Percentiles rank a stretch among this genome's conserved stretches.
Conservation (phyloP, 2,329 filamentous ascomycete species). For the Calonectria hongkongensis region DNA sequence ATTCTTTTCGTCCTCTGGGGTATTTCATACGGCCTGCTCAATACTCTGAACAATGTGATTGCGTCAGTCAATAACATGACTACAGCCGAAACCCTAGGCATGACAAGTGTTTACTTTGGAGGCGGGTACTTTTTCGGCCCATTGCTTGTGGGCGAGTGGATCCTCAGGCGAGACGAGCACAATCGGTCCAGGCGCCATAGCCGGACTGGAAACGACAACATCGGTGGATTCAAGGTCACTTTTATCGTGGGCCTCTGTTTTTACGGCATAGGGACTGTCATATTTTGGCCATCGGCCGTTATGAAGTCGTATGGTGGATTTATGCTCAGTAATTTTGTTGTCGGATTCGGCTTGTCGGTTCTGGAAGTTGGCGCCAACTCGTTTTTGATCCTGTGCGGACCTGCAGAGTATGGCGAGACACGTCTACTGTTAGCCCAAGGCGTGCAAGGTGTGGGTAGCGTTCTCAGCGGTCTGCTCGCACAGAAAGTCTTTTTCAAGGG, state of each 20-base stretch:
- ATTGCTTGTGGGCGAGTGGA: constrained; percentile 80
- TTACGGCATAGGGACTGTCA: constrained; percentile 85
- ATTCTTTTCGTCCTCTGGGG: constrained; percentile 93
- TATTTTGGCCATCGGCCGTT: constrained; percentile 89
- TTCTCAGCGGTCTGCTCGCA: constrained; percentile 83
- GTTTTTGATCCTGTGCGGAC: constrained; percentile 83
- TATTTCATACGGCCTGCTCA: constrained; percentile 90
- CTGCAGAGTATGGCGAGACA: constrained; percentile 82
- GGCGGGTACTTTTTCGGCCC: constrained; percentile 83
- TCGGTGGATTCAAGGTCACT: constrained; percentile 84
- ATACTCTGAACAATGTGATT: constrained; percentile 85
- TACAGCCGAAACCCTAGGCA: constrained; percentile 77
- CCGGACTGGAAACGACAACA: constrained; percentile 63
- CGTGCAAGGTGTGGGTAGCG: constrained; percentile 84
- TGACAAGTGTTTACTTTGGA: constrained; percentile 83
- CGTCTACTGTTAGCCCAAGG: constrained; percentile 85
- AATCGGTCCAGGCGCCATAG: constrained; percentile 66
- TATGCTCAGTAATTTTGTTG: constrained; percentile 83
- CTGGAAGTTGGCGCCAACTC: constrained; percentile 89
- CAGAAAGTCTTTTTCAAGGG: constrained; percentile 83
- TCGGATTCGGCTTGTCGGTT: constrained; percentile 84
- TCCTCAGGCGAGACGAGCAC: constrained; percentile 81
- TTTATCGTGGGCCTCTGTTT: constrained; percentile 86
- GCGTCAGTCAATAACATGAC: constrained; percentile 77
- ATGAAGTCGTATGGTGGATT: constrained; percentile 86